Evolutionary conservation across 352 stramenopile species (phyloP).

Genomic region (Pilasporangium apinafurcum): DNA sequence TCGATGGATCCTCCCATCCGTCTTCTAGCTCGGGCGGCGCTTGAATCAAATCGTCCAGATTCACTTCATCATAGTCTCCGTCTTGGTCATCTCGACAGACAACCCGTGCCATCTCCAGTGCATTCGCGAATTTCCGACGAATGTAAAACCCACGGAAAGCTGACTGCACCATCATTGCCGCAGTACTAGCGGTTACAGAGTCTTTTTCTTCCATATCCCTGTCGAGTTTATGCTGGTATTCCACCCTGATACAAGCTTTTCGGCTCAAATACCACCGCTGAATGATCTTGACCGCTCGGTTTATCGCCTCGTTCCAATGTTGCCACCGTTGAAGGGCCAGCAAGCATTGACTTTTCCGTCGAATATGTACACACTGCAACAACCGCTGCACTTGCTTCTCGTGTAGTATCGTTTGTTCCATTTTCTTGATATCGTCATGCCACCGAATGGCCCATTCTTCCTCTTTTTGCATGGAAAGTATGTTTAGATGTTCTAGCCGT

Average conservation of each 20-base stretch:
- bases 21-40: constrained; percentile 48
- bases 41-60: constrained; percentile 54
- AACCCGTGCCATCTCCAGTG: constrained; percentile 36
- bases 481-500: constrained; percentile 6
- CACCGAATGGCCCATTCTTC: neutral
- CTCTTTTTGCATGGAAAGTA: constrained; percentile 3
- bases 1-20: constrained; percentile 44
- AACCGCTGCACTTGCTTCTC: too few species aligned
- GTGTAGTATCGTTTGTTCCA: too few species aligned
- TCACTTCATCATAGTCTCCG: constrained; percentile 36
- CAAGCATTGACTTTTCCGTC: too few species aligned
- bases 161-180: constrained; percentile 52
- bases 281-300: too few species aligned
- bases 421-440: neutral
- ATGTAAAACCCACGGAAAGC: constrained; percentile 66
- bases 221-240: too few species aligned
- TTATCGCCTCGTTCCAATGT: too few species aligned
- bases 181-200: constrained; percentile 5
- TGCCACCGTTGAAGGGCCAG: too few species aligned
- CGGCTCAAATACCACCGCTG: constrained; percentile 3
- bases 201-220: too few species aligned
- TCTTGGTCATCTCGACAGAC: constrained; percentile 14
- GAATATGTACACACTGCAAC: too few species aligned
- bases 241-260: too few species aligned
- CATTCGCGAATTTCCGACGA: constrained; percentile 55